phyloP scores from a whole-genome alignment of 106 monocot species.

The Amphibolis antarctica region DNA sequence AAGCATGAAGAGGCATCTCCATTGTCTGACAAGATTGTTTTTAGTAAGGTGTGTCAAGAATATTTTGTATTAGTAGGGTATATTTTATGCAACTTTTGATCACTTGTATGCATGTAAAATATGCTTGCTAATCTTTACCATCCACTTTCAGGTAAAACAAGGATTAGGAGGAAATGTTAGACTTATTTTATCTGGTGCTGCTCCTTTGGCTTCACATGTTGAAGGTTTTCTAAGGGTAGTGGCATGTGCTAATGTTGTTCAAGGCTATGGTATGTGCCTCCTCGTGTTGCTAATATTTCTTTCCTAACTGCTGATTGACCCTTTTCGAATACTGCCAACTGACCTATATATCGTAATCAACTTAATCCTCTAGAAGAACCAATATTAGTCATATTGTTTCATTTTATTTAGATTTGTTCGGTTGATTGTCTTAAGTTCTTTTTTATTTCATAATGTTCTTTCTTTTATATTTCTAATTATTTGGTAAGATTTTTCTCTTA shows the following conservation, averaged over 20 bases:
- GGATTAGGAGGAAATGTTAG: slow-evolving; percentile 79
- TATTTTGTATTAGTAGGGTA: background rate
- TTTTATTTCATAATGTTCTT: too few species aligned
- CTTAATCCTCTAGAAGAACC: background rate
- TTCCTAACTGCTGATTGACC: background rate
- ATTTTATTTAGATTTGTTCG: background rate
- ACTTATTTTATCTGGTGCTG: slow-evolving; percentile 82
- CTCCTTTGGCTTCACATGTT: slow-evolving; percentile 78
- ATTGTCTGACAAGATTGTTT: slow-evolving; percentile 69
- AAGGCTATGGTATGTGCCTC: slow-evolving; percentile 70
- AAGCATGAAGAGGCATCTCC: slow-evolving; percentile 69
- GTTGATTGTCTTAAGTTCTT: too few species aligned
- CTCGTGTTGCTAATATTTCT: background rate
- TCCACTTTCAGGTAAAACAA: slow-evolving; percentile 56
- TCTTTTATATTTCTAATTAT: too few species aligned
- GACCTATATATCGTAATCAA: background rate
- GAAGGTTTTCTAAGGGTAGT: slow-evolving; percentile 81
- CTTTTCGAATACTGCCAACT: background rate
- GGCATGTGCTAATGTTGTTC: slow-evolving; percentile 66
- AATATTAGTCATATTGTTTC: background rate
- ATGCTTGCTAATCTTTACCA: background rate
- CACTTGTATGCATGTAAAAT: background rate
- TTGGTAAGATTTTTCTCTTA: too few species aligned
- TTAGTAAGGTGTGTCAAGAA: slow-evolving; percentile 44
- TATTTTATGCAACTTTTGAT: background rate